These are phyloP conservation scores for Apophysomyces ossiformis DNA, from an alignment of 371 early-diverging fungal species.

Conservation along the genomic window DNA sequence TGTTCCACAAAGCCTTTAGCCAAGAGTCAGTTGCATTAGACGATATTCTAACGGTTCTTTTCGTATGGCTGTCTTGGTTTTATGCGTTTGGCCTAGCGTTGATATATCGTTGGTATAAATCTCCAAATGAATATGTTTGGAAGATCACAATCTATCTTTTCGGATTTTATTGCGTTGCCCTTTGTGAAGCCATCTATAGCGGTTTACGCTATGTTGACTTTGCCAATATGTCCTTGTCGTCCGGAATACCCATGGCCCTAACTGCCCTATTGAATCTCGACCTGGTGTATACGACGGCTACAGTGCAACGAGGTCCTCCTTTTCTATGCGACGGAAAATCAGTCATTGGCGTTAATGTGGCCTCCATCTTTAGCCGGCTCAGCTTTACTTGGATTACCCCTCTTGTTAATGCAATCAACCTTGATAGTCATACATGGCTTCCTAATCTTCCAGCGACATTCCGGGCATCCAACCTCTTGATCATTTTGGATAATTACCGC, in stretches of 20 bases:
- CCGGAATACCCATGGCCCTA: background rate
- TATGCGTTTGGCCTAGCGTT: conserved; percentile 32
- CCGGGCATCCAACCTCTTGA: conserved; percentile 43
- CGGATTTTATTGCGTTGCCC: conserved; percentile 26
- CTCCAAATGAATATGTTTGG: conserved; percentile 43
- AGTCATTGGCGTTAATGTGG: conserved; percentile 20
- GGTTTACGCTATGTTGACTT: background rate
- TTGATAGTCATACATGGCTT: conserved; percentile 26
- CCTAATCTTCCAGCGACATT: conserved; percentile 34
- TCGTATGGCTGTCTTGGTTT: conserved; percentile 31
- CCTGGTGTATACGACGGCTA: conserved; percentile 19
- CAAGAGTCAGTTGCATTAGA: conserved; percentile 8
- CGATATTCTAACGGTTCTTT: conserved; percentile 11
- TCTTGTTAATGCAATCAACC: conserved; percentile 23
- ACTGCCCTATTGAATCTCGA: conserved; percentile 11
- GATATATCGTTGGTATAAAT: conserved; percentile 23
- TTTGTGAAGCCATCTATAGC: conserved; percentile 13
- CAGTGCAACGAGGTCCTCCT: conserved; percentile 23
- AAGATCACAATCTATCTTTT: conserved; percentile 44
- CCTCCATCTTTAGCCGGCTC: conserved; percentile 28
- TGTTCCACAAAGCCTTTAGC: no score
- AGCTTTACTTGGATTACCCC: conserved; percentile 32
- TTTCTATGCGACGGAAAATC: conserved; percentile 24
- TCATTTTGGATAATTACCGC: conserved; percentile 4
- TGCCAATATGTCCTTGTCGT: background rate